These are phyloP conservation scores for Lactarius evosmus DNA, from an alignment of 768 basidiomycete genomes.

Conservation along the genomic window DNA sequence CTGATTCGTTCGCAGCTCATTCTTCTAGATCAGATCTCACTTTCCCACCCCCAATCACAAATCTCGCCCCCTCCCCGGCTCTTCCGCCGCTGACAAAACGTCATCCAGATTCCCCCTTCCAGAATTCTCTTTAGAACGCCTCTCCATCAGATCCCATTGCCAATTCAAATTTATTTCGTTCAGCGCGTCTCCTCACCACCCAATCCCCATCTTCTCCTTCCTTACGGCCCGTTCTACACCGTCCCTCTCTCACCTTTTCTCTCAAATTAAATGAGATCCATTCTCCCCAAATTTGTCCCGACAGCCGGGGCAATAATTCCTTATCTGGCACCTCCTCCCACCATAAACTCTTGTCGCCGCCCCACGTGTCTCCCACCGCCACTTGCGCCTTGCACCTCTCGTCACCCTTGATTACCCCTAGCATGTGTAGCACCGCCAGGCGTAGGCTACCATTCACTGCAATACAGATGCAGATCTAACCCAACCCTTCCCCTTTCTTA, in stretches of 20 bases:
- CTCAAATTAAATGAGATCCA: constrained; percentile 25
- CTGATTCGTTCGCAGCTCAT: constrained; percentile 26
- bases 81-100: constrained; percentile 33
- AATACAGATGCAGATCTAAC: background rate
- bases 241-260: constrained; percentile 15
- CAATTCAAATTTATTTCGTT: constrained; percentile 28
- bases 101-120: constrained; percentile 30
- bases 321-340: constrained; percentile 15
- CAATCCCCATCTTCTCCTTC: constrained; percentile 29
- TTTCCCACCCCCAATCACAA: constrained; percentile 22
- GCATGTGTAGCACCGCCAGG: constrained; percentile 10
- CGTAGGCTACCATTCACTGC: background rate
- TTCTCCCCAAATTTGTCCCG: constrained; percentile 22
- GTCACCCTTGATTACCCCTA: constrained; percentile 5
- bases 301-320: constrained; percentile 22
- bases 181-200: constrained; percentile 21
- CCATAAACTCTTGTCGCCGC: constrained; percentile 18
- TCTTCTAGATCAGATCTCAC: constrained; percentile 13
- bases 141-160: constrained; percentile 28
- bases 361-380: constrained; percentile 24
- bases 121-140: constrained; percentile 25
- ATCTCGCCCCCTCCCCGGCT: constrained; percentile 28
- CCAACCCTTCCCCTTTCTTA: constrained; percentile 8
- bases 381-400: constrained; percentile 11
- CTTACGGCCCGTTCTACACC: constrained; percentile 21